Conservation (phyloP, 1,284 basidiomycete genomes). For the Megacollybia platyphylla region DNA sequence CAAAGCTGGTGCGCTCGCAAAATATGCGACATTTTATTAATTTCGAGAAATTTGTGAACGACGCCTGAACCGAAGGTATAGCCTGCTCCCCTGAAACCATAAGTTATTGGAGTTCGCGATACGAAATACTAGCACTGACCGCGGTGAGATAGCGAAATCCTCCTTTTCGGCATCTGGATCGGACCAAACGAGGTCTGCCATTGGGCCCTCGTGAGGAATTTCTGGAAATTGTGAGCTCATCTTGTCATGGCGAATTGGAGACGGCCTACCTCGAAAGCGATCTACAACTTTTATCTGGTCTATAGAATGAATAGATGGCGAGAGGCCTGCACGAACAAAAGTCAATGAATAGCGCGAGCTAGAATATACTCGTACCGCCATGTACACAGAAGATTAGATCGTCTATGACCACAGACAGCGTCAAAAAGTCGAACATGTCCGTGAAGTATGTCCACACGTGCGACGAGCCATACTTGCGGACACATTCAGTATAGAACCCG, state of each 20-base stretch:
- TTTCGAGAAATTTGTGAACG: conserved; percentile 93
- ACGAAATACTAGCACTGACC: conserved; percentile 36
- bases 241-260: conserved; percentile 11
- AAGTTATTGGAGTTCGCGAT: conserved; percentile 5
- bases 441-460: conserved; percentile 99
- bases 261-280: conserved; percentile 75
- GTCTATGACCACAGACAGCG: conserved; percentile 95
- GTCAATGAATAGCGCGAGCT: neutral
- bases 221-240: conserved; percentile 35
- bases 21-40: conserved; percentile 96
- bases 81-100: conserved; percentile 72
- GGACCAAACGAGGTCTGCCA: conserved; percentile 99
- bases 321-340: conserved; percentile 50
- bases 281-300: conserved; percentile 99
- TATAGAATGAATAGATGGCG: conserved; percentile 96
- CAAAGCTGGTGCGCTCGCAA: conserved; percentile 97
- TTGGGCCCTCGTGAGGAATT: conserved; percentile 98
- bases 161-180: conserved; percentile 99
- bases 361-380: conserved; percentile 49
- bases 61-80: conserved; percentile 99
- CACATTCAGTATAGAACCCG: conserved; percentile 98
- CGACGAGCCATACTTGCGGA: conserved; percentile 92
- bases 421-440: conserved; percentile 99
- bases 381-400: conserved; percentile 99
- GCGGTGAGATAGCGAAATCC: conserved; percentile 96